Percentiles rank a stretch among this genome's conserved stretches.
phyloP scores from a whole-genome alignment of 2,329 filamentous ascomycete genomes.

The Cytospora mali region DNA sequence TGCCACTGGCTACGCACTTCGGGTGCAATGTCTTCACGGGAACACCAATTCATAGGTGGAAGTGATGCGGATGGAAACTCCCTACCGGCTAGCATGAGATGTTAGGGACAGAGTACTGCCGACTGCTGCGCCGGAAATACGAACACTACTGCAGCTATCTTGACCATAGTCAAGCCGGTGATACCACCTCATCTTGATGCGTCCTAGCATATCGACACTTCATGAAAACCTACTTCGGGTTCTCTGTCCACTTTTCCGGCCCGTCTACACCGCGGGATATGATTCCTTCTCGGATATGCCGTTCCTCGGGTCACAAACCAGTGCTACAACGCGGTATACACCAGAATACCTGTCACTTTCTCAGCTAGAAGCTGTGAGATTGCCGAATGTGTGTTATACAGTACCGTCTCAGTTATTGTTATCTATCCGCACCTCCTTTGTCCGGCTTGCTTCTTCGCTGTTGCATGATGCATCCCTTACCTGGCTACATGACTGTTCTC shows the following conservation, averaged over 20 bases:
- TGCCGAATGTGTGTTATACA: not conserved
- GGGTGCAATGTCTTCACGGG: not conserved
- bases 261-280: constrained; percentile 7
- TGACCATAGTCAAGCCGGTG: not conserved
- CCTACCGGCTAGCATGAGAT: not conserved
- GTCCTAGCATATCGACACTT: not conserved
- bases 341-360: not conserved
- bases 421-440: too few relatives aligned
- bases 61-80: not conserved
- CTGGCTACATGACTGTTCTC: not conserved
- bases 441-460: not conserved
- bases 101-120: not conserved
- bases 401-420: too few relatives aligned
- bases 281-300: constrained; percentile 8
- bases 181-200: not conserved
- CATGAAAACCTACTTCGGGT: not conserved
- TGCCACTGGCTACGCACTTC: too few relatives aligned
- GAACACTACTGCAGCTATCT: not conserved
- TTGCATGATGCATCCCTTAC: not conserved
- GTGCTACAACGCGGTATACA: not conserved
- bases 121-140: too few relatives aligned
- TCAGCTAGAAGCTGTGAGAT: not conserved
- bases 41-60: not conserved
- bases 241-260: constrained; percentile 12
- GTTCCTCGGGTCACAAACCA: not conserved